Base-by-base conservation (phyloP, 306 rosid species). In the Trifolium pratense region DNA sequence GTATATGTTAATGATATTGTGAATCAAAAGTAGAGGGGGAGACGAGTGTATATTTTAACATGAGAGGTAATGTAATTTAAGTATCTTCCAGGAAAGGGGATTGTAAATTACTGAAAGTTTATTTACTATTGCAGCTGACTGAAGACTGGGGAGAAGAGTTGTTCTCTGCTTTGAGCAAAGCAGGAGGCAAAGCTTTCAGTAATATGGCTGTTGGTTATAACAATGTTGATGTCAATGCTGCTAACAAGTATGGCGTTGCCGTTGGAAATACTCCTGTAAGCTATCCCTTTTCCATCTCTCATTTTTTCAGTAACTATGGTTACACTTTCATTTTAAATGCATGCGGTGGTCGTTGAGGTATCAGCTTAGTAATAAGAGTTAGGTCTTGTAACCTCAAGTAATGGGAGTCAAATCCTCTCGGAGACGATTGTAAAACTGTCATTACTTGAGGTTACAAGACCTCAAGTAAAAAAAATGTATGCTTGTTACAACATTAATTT, bases 201-300 rank as follows among this genome's bases (percentile, higher is more conserved):
- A 95, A 95, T 77, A 95, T 95, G 97, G 99, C 97, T 7, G 99
- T 95, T 82, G 99, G 99, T 62, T 95, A 95, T 66, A 95, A 95
- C 67, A 95, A 95, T 79, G 99, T 95, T 18, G 89, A 91, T 87
- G 96, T 91, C 64, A 69, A 82, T 74, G 97, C 97, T 83, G 97
- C 98, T 46, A 93, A 78, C 71, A 93, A 93, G 85, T 71, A 90
- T 29, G 97, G 97, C 71, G 86, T 93, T 86, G 97, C 98, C 75
- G 93, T 93, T 75, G 98, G 98, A 78, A 93, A 90, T 80, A 93
- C 98, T 71, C 98, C 98, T 52, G 85, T 81, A 68, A 67, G 76
- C 36, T 56, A 14, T 75, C 37, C 53, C 34, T 71, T 70, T 51
- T 26, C 4, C 34, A 2, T 36, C 52, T 63, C 17, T 16, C 21